Evolutionary conservation across 805 yeast genomes (phyloP).

Genomic region (Yarrowia sp.): DNA sequence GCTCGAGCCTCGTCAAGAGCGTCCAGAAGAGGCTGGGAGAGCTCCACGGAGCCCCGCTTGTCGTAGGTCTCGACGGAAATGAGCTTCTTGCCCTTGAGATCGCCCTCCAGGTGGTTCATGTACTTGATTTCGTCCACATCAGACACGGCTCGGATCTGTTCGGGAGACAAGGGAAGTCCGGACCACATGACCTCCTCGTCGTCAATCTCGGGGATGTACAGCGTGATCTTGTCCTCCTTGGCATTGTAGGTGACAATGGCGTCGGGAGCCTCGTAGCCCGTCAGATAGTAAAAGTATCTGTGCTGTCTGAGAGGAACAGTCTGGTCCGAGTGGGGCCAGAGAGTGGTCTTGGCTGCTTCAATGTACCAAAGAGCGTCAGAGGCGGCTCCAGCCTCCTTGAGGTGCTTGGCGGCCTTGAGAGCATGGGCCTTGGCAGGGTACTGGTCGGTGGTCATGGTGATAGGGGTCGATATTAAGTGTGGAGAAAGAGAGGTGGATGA

Average conservation of each 20-base stretch:
- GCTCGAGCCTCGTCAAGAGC: conserved; percentile 89
- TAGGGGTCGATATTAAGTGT: not conserved
- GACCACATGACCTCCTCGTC: conserved; percentile 96
- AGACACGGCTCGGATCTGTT: conserved; percentile 67
- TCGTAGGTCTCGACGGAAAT: conserved; percentile 46
- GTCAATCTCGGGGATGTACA: conserved; percentile 85
- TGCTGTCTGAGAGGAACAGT: conserved; percentile 82
- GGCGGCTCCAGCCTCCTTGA: conserved; percentile 50
- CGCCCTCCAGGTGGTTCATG: conserved; percentile 56
- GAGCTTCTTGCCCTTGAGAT: conserved; percentile 42
- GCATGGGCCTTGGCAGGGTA: conserved; percentile 90
- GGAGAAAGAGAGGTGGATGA: conserved; percentile 3
- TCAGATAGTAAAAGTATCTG: conserved; percentile 84
- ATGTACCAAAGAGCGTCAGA: conserved; percentile 46
- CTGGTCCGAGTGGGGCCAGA: conserved; percentile 80
- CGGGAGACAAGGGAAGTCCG: conserved; percentile 76
- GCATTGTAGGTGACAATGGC: conserved; percentile 68
- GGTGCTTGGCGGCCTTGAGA: conserved; percentile 44
- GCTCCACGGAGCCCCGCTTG: conserved; percentile 40
- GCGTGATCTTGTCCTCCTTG: conserved; percentile 60
- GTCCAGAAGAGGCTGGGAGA: conserved; percentile 49
- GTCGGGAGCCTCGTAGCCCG: conserved; percentile 81
- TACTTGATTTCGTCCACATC: conserved; percentile 86
- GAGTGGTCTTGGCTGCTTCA: conserved; percentile 51
- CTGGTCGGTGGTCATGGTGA: conserved; percentile 50